Evolutionary conservation across 306 rosid species (phyloP), one percentile per base, ranked within the genome.

Genomic region (Rubus parviflorus): DNA sequence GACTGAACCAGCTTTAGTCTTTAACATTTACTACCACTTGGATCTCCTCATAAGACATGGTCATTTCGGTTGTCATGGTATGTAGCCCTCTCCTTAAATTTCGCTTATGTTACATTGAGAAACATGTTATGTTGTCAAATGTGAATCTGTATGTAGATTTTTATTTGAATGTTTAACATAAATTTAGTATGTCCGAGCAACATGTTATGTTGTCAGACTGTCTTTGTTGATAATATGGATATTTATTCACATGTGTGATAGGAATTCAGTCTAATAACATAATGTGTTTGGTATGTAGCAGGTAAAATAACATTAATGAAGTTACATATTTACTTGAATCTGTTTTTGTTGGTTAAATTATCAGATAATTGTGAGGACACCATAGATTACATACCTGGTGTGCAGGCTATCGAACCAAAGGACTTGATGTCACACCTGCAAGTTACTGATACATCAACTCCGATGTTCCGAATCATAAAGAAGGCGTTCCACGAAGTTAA

Each of bases 1-100:
- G 87, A 84, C 85, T 43, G 60, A 81, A 78, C 88, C 88, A 38
- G 83, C 75, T 63, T 7, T 81, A 2, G 75, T 74, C 52, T 57
- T 77, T 0, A 37, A 56, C n/a, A 76, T 81, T 7, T 63, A 81
- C 75, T 70, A 74, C 66, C 85, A 78, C 80, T 62, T 78, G 75
- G 85, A 78, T 46, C 81, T 84, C 38, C 85, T 78, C 12, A 56
- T 4, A n/a, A 40, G 3, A 53, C 79, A 84, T 78, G 75, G 81
- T 6, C 88, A 84, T 74, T 78, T 84, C 77, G 75, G 63, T 70
- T 77, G 64, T 70, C 62, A 20, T 17, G 77, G 73, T 77, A 56
- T 22, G 46, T 22, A n/a, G 14, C 22, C 20, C 45, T 38, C 66
- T 4, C n/a, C 41, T 14, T 2, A 20, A 12, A 7, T 15, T 46